Evolutionary conservation across 2,329 filamentous ascomycete species (phyloP), one percentile per base, ranked within the genome.

Genomic region (Paramyrothecium sp.): DNA sequence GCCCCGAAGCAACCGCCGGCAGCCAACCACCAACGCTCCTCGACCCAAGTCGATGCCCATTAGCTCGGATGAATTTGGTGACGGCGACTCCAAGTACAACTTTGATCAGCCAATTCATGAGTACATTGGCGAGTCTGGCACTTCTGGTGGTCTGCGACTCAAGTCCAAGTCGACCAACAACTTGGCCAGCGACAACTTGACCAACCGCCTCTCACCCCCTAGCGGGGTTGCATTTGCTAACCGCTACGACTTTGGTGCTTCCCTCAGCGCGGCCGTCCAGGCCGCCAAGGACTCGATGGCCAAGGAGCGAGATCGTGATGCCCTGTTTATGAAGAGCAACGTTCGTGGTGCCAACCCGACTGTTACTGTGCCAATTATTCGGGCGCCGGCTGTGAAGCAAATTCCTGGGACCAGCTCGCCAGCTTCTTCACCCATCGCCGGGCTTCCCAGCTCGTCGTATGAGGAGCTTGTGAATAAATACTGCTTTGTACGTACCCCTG

Each of bases 401-500:
- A 67, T 74, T 55, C 69, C 73, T 59, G 76, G 76, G 57, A 71
- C 85, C 74, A 69, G 83, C 76, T 79, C 83, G 69, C 38, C 38
- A 16, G 38, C 38, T 19, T 12, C 38, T 44, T 44, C 38, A 19
- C 71, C 81, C 79, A 73, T 75, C 62, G 65, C 77, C 52, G 76
- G 75, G 68, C 88, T 97, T 63, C 86, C 93, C 59, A 96, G 92
- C 62, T 88, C 91, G 59, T 93, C 94, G 59, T 98, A 99, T 74
- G 91, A 96, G 77, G 95, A 99, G 77, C 85, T 99, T 63, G 90
- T 99, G 75, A 93, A 96, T 81, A 97, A 96, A 81, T 99, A 97
- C 83, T 99, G 95, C 84, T 99, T 98, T 86, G 94, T 97, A 94
- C 87, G 94, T 96, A 83, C 83, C 71, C 75, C 75, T 63, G 71